Base-by-base conservation (phyloP, 495 filamentous ascomycete species). In the Pyrenula massariospora region DNA sequence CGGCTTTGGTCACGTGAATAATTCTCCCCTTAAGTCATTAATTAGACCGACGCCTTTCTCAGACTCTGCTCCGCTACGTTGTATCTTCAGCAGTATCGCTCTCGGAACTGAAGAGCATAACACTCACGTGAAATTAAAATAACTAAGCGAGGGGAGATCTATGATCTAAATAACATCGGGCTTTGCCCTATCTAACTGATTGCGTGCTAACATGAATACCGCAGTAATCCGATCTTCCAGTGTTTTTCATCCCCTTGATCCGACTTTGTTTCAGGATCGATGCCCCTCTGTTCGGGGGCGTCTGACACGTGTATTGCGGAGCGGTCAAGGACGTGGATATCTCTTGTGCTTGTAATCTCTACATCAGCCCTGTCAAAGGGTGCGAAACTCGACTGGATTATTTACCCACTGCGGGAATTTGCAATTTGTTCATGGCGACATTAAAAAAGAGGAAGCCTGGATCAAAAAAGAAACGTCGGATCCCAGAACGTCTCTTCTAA, bases 401-500 rank as follows among this genome's bases (percentile, higher is more conserved):
- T 73, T 85, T 99, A 61, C 93, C 93, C 63, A 93, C 94, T 66
- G 93, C 86, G 54, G 93, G 93, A 82, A 93, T 97, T 66, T 91
- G 91, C 65, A 94, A 98, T 79, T 97, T 98, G 93, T 93, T 98
- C 66, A 98, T 98, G 94, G 91, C 92, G 58, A 97, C 94, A 60
- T 93, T 99, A 77, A 97, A 99, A 88, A 99, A 99, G 88, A 91
- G 92, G 73, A 98, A 98, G 88, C 92, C 93, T 54, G 92, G 96
- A 78, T 79, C 96, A 66, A 81, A 93, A 71, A 98, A 98, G 88
- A 98, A 98, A n/a, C n/a, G n/a, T n/a, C n/a, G n/a, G n/a, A n/a
- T n/a, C n/a, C n/a, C n/a, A n/a, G n/a, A n/a, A n/a, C n/a, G n/a
- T n/a, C n/a, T n/a, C n/a, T n/a, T n/a, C n/a, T n/a, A n/a, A n/a